Evolutionary conservation across 257 asterid species (phyloP), one percentile per base, ranked within the genome.

Genomic region (Lithospermum erythrorhizon): DNA sequence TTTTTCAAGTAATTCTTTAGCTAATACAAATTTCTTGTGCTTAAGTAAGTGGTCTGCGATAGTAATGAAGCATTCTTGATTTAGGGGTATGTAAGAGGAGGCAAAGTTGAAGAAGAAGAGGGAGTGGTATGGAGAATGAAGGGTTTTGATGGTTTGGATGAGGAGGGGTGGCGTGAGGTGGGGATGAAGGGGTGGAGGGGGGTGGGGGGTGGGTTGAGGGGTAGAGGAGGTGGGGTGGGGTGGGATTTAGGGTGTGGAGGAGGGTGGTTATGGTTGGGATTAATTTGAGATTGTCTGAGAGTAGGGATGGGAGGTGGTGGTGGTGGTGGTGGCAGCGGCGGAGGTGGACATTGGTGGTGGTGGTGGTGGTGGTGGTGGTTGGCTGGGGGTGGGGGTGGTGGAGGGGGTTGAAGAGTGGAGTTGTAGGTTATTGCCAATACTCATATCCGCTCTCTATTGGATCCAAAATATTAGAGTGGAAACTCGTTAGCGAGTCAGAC

Each of bases 51-150:
- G 67, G 65, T 73, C 87, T 35, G 79, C 51, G 45, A 78, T 78
- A 72, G 84, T 75, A 22, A 81, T 57, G 73, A 75, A 75, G 73
- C 78, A 78, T 24, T 63, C 68, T 24, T 75, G 82, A 7, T 73
- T 32, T 75, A 65, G 87, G 58, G 24, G 16, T 57, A 78, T 73
- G 47, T 58, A 73, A 68, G 35, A 71, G 0, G 87, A 66, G 23
- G 79, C 76, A 82, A 82, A 81, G 62, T 56, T 73, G 79, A 81
- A 81, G 74, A 81, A 81, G 78, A 64, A 73, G 68, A 81, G 80
- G 62, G 82, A 57, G 52, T 69, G 84, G 61, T 61, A 69, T 59
- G 87, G 87, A 62, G 23, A 71, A 9, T 73, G 29, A 53, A 68
- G 80, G 68, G 16, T 21, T 2, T 69, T 68, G 67, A 81, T 65